Base-by-base conservation (phyloP, 1,284 basidiomycete species). In the Boletus putidus region DNA sequence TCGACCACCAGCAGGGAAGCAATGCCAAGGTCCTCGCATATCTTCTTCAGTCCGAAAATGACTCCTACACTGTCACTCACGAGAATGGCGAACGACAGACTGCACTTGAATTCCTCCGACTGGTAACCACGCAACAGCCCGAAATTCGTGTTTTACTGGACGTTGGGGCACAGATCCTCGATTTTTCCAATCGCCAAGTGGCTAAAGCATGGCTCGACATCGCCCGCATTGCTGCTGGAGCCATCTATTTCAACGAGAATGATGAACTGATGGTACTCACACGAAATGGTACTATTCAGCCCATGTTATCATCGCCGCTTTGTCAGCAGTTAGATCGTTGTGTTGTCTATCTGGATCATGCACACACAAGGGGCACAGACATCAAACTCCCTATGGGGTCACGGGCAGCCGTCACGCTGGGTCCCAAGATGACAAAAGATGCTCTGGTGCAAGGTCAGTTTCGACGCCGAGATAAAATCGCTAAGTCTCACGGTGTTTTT, bases 101-200 rank as follows among this genome's bases (percentile, higher is more conserved):
- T 7, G 31, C 44, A 11, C 16, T 29, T 29, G 44, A 29, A 12
- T 18, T 46, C 27, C 27, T 46, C 6, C 7, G 3, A 29, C 31
- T 29, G 44, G 18, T 46, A 14, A 11, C n/a, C 27, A 7, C 31
- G 2, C 44, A 46, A 9, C 1, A n/a, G 11, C 44, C 20, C 16
- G 6, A 29, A 20, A 46, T 46, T n/a, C 27, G 44, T 14, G 44
- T 46, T 6, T 12, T 46, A 1, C 18, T 46, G 27, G 44, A 46
- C 18, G 80, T 83, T 14, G 82, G 82, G 2, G 82, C 82, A 2
- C 82, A 83, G 62, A 79, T 83, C 65, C 70, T 84, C 20, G 82
- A 83, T 36, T 58, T 81, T 37, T 65, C 70, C 27, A 83, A 81
- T 55, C 39, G 64, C 4, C 68, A 77, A 12, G 56, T 83, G 1